phyloP scores from a whole-genome alignment of 2,329 filamentous ascomycete species.

The Exophiala dermatitidis region DNA sequence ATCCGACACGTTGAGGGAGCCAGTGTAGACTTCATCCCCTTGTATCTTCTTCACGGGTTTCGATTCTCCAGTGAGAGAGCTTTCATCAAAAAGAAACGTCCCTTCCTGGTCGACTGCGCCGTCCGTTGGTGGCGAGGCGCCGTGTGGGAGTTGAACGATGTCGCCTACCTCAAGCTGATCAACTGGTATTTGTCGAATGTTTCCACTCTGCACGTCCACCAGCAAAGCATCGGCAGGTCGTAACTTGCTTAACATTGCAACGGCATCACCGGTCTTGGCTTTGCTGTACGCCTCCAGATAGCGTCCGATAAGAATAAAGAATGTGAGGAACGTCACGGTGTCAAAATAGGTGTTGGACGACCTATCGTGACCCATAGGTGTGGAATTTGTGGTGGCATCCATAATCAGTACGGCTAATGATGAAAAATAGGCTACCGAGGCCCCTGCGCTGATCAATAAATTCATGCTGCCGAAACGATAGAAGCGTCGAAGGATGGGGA shows the following conservation, averaged over 20 bases:
- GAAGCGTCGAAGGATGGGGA: slow-evolving; percentile 66
- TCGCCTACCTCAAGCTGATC: slow-evolving; percentile 72
- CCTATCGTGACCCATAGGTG: slow-evolving; percentile 2
- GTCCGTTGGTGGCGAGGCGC: slow-evolving; percentile 77
- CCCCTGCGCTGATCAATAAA: slow-evolving; percentile 81
- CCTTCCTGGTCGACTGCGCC: slow-evolving; percentile 53
- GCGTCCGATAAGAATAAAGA: slow-evolving; percentile 67
- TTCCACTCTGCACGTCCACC: slow-evolving; percentile 34
- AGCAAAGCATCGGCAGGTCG: slow-evolving; percentile 70
- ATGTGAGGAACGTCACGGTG: slow-evolving; percentile 81
- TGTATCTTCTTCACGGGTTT: slow-evolving; percentile 38
- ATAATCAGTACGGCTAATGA: slow-evolving; percentile 72
- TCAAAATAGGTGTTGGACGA: slow-evolving; percentile 63
- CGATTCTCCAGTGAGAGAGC: slow-evolving; percentile 64
- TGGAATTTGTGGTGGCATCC: slow-evolving; percentile 37
- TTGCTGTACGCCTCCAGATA: slow-evolving; percentile 76
- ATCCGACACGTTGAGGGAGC: slow-evolving; percentile 43
- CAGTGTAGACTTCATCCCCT: slow-evolving; percentile 41
- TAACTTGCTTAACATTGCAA: slow-evolving; percentile 69
- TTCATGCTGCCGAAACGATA: slow-evolving; percentile 98
- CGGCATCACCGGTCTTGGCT: slow-evolving; percentile 78
- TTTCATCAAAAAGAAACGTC: slow-evolving; percentile 72
- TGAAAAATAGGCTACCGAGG: slow-evolving; percentile 77
- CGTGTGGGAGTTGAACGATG: slow-evolving; percentile 65
- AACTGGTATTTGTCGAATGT: slow-evolving; percentile 45